Base-by-base conservation (phyloP, 1,284 basidiomycete genomes). In the Cutaneotrichosporon cyanovorans region DNA sequence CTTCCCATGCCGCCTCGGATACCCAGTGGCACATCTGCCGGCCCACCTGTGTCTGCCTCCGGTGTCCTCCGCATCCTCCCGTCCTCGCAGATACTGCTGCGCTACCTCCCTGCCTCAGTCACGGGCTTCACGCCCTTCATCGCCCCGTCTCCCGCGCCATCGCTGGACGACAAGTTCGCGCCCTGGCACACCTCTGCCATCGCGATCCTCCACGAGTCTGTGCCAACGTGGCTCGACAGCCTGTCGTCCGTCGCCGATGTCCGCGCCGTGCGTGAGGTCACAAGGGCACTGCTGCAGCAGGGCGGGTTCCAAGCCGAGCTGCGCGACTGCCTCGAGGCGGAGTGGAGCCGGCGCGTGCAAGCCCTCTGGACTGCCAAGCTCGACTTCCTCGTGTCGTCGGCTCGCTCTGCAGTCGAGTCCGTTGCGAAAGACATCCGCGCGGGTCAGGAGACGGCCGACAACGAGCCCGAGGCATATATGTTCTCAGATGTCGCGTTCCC, bases 91-190 rank as follows among this genome's bases (percentile, higher is more conserved):
- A 72, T 73, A 33, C 60, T 72, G 0, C 55, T 73, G 2, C 62
- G 65, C 4, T 67, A 73, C 55, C 57, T 73, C 0, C 72, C 72
- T 0, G 25, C 54, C 0, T 44, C 54, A 4, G 63, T 73, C 39
- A 65, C 62, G 15, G 56, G 51, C 9, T 73, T 71, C 54, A 69
- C 70, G 18, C 71, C 72, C 0, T 71, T 68, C 57, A 66, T 63
- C 34, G 30, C 83, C 0, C 84, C 84, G 49, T 77, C 82, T 9
- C 77, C 81, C 14, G 76, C 81, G 0, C 78, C 79, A 0, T 77
- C 80, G 0, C 42, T 70, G 8, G 32, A 38, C 4, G 51, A 59
- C 14, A 57, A 55, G 21, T 55, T 72, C 18, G 42, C 48, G 0
- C 23, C 48, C n/a, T 73, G 71, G 71, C 60, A 68, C 23, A 40